Evolutionary conservation across 2,329 filamentous ascomycete genomes (phyloP).

Genomic region (Fusarium sp.): DNA sequence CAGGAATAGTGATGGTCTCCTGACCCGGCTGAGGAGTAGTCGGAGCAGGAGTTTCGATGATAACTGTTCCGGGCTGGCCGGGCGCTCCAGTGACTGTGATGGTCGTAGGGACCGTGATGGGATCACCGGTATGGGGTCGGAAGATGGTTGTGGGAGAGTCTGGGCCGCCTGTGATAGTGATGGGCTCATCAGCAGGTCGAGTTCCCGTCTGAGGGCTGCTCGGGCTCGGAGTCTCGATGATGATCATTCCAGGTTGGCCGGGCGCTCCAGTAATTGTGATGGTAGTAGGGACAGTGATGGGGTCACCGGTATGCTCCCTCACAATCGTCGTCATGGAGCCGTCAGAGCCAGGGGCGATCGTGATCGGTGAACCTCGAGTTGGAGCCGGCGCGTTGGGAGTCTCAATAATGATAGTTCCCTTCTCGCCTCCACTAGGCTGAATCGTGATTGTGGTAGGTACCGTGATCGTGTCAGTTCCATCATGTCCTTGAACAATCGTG

Average conservation of each 20-base stretch:
- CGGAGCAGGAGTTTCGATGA: slow-evolving; percentile 28
- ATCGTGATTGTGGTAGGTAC: slow-evolving; percentile 31
- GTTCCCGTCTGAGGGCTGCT: slow-evolving; percentile 2
- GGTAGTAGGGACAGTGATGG: neutral
- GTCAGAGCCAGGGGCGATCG: slow-evolving; percentile 24
- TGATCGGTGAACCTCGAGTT: slow-evolving; percentile 15
- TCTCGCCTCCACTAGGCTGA: slow-evolving; percentile 1
- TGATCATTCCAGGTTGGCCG: neutral
- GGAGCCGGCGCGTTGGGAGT: slow-evolving; percentile 17
- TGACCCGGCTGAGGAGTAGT: neutral
- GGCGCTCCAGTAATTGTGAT: neutral
- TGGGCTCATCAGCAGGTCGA: slow-evolving; percentile 12
- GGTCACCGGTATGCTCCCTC: slow-evolving; percentile 18
- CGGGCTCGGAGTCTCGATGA: slow-evolving; percentile 5
- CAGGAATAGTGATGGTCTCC: slow-evolving; percentile 25
- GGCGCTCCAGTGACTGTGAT: too few relatives aligned
- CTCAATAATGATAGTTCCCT: slow-evolving; percentile 33
- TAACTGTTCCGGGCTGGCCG: slow-evolving; percentile 23
- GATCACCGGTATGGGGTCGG: neutral
- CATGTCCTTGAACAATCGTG: slow-evolving; percentile 22
- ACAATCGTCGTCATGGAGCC: slow-evolving; percentile 22
- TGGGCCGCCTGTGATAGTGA: slow-evolving; percentile 22
- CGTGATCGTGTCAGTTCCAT: slow-evolving; percentile 14
- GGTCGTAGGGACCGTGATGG: slow-evolving; percentile 16
- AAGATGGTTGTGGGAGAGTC: neutral